Evolutionary conservation across 768 basidiomycete species (phyloP), one percentile per base, ranked within the genome.

Genomic region (Baorangia bicolor): DNA sequence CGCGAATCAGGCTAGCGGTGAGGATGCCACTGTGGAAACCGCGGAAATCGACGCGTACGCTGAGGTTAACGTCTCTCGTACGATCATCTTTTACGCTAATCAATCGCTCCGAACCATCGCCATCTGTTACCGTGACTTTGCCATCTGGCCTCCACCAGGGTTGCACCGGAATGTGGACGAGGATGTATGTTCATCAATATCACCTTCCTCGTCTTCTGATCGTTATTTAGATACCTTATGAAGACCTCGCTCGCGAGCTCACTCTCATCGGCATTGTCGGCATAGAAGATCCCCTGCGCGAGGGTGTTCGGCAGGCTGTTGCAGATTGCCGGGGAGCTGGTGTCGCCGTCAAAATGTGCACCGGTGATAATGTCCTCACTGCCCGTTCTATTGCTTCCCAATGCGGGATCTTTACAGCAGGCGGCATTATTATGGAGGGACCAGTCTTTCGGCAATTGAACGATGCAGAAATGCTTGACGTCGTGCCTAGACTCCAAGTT

Each of bases 361-460:
- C 97, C 0, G 97, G 96, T 61, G 95, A 98, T 73, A 98, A 97
- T 61, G 92, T 94, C 47, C 84, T 98, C 49, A 95, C 92, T 0
- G 92, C 92, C 47, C 86, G 94, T n/a, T 97, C 95, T 8, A 99
- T 99, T 64, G 96, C 97, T 21, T 80, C 82, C 1, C 96, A 99
- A 66, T 98, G 96, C 65, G 94, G 95, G 37, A 98, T 98, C 69
- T 98, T 90, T 75, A 90, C 88, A 18, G 73, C 88, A 3, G 95
- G 95, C 25, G 97, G 97, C 30, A 83, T 98, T 61, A 91, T 99
- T 73, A 98, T 98, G 93, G 97, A 99, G 69, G 95, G 97, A 0
- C 96, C 96, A 0, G 81, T 88, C 5, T 99, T 98, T 81, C 83
- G 97, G 41, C 78, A 86, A 66, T 80, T 99, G 34, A 78, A 74